Evolutionary conservation across 441 rosid genomes (phyloP).

Genomic region (Breynia disticha): DNA sequence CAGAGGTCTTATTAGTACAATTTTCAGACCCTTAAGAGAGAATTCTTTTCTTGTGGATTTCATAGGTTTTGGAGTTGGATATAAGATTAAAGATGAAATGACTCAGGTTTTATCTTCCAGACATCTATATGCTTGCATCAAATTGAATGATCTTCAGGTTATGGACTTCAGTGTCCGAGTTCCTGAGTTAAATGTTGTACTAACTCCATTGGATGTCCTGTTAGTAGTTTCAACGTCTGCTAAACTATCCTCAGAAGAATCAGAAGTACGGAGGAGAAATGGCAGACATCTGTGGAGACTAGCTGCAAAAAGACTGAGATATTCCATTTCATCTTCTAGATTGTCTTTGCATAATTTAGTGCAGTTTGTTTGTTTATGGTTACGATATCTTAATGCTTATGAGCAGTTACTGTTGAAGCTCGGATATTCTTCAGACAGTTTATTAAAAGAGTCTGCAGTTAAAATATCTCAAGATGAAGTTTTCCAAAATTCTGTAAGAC

Average conservation of each 20-base stretch:
- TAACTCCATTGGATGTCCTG: conserved; percentile 53
- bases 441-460: conserved; percentile 31
- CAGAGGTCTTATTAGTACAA: conserved; percentile 42
- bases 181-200: conserved; percentile 41
- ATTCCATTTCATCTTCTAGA: conserved; percentile 43
- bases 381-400: conserved; percentile 59
- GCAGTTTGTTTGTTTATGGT: conserved; percentile 49
- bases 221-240: conserved; percentile 31
- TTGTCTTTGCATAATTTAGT: conserved; percentile 49
- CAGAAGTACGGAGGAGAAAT: conserved; percentile 33
- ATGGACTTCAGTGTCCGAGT: conserved; percentile 34
- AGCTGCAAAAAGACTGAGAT: conserved; percentile 60
- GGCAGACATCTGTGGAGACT: conserved; percentile 79
- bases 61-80: conserved; percentile 41
- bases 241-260: conserved; percentile 35
- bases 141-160: conserved; percentile 47
- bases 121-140: conserved; percentile 28
- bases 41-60: conserved; percentile 41
- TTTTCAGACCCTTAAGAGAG: conserved; percentile 42
- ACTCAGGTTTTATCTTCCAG: conserved; percentile 25
- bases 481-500: conserved; percentile 35
- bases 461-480: conserved; percentile 39
- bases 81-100: conserved; percentile 38
- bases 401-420: conserved; percentile 45
- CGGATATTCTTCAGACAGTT: conserved; percentile 42